Percentiles rank a stretch among this genome's conserved stretches.
These are phyloP conservation scores for Luvunga scandens DNA, from an alignment of 345 rosid species.

Conservation along the genomic window DNA sequence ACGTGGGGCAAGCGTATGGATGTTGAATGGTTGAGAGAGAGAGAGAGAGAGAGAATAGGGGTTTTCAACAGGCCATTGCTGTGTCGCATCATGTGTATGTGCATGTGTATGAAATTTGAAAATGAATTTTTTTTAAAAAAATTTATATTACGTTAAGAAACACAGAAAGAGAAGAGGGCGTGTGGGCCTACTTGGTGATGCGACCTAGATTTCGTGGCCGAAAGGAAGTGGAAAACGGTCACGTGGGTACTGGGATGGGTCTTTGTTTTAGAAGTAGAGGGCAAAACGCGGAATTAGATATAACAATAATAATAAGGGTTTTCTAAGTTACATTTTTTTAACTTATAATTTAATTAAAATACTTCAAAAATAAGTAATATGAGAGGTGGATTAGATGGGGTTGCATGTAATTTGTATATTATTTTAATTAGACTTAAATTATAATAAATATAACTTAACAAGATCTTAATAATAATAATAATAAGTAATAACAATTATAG, in stretches of 20 bases:
- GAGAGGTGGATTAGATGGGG: no score
- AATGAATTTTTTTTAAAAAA: no score
- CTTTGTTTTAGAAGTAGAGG: not conserved
- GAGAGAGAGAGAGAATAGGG: constrained; percentile 1
- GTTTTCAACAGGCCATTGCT: not conserved
- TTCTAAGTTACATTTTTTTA: no score
- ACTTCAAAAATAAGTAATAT: no score
- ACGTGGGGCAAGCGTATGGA: not conserved
- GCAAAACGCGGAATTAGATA: constrained; percentile 19
- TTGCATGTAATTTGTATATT: no score
- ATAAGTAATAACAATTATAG: no score
- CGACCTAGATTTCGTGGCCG: constrained; percentile 24
- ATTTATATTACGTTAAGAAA: no score
- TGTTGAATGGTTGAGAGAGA: constrained; percentile 6
- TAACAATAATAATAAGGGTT: not conserved
- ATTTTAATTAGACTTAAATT: no score
- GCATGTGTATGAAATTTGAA: not conserved
- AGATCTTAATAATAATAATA: no score
- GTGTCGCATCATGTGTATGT: not conserved
- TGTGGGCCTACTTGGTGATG: constrained; percentile 13
- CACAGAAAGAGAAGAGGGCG: not conserved
- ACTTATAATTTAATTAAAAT: no score
- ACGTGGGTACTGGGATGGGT: constrained; percentile 2
- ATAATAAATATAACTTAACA: no score
- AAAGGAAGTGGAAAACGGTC: constrained; percentile 6